phyloP scores from a whole-genome alignment of 78 protist species.

The Polysphondylium violaceum region DNA sequence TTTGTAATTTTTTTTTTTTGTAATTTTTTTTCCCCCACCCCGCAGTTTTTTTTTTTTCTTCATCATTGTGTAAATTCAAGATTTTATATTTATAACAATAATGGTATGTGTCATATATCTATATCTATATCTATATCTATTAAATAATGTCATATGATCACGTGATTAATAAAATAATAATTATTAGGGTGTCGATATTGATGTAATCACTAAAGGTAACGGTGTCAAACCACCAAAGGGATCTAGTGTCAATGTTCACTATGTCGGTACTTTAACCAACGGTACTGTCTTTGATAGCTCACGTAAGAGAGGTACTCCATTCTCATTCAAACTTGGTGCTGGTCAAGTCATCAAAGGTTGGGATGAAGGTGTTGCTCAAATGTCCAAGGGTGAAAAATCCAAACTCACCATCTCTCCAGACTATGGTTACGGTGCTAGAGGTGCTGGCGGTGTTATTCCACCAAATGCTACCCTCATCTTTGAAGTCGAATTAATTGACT shows the following conservation, averaged over 20 bases:
- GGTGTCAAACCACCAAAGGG: constrained; percentile 42
- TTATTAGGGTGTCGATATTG: constrained; percentile 64
- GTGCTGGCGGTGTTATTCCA: constrained; percentile 21
- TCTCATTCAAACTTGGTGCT: constrained; percentile 22
- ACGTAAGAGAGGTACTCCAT: constrained; percentile 3
- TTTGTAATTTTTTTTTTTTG: too few relatives aligned
- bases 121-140: too few relatives aligned
- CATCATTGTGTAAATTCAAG: too few relatives aligned
- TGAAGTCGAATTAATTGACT: constrained; percentile 22
- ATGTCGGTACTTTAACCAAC: constrained; percentile 15
- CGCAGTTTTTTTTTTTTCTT: too few relatives aligned
- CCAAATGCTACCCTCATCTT: constrained; percentile 24
- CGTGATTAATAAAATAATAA: too few relatives aligned
- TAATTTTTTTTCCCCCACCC: too few relatives aligned
- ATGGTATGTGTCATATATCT: too few relatives aligned
- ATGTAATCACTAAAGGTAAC: neutral
- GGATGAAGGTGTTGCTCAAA: constrained; percentile 47
- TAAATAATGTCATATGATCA: too few relatives aligned
- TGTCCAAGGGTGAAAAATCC: constrained; percentile 19
- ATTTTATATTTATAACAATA: too few relatives aligned
- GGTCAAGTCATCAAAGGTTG: constrained; percentile 48
- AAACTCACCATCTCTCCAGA: constrained; percentile 29
- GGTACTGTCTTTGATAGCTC: constrained; percentile 30
- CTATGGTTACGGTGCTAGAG: constrained; percentile 31
- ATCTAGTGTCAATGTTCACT: neutral